Evolutionary conservation across 192 early-diverging fungal genomes (phyloP), one percentile per base, ranked within the genome.

Genomic region (Coemansia sp.): DNA sequence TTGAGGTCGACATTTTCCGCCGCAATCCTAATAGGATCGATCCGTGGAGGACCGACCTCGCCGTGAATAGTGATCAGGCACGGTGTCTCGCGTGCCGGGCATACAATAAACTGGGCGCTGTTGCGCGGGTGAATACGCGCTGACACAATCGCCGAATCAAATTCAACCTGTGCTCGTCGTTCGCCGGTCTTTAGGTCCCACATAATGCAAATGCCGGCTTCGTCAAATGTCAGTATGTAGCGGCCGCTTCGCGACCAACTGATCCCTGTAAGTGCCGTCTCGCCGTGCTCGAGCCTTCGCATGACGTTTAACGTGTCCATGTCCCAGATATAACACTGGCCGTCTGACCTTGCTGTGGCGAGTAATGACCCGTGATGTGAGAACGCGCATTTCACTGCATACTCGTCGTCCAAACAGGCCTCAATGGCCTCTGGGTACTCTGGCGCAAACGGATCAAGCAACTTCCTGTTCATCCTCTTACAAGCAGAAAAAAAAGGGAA

Each of bases 201-300:
- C 10, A 94, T 79, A 38, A 96, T 93, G 66, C 94, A 94, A 36
- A 87, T 90, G 84, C 93, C 93, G 41, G 91, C 92, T 60, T 87
- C 87, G 46, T 93, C 93, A 0, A 91, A 86, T 2, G 95, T 92
- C 42, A 97, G 75, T 5, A 98, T 66, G 78, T 89, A 91, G 9
- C 91, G 85, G 5, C 94, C 92, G 77, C 90, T 90, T 11, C 89
- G 79, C 20, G 91, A 90, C 96, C 96, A 97, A 68, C 94, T 94
- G 57, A 97, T 74, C 38, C 93, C 91, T 7, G 89, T 87, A 5
- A 98, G 82, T 22, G 86, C 75, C 12, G 85, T 85, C n/a, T 93
- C 90, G 78, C 96, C 93, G 10, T 94, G 94, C 8, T 79, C 51
- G 9, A 96, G 87, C 40, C 79, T 89, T 16, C 91, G 85, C 36